Evolutionary conservation across 345 rosid species (phyloP), one percentile per base, ranked within the genome.

Genomic region (Excoecaria cochinchinensis): DNA sequence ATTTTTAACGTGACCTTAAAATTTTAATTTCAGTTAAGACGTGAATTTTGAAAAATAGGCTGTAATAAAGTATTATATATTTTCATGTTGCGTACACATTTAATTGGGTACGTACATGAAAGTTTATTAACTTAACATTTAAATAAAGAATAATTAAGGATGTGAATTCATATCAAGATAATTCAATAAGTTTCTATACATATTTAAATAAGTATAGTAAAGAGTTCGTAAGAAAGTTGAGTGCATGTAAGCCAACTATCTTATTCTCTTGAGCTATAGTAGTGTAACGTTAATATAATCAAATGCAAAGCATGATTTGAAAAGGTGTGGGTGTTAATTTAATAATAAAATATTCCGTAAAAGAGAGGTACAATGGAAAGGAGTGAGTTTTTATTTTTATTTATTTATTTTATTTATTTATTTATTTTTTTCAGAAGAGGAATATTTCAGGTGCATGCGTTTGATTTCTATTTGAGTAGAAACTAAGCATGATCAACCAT

Each of bases 401-500:
- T n/a, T n/a, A n/a, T n/a, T n/a, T n/a, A n/a, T n/a, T n/a, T n/a
- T n/a, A n/a, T n/a, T n/a, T n/a, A n/a, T n/a, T n/a, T n/a, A n/a
- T n/a, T n/a, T n/a, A n/a, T n/a, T n/a, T 31, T 31, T 31, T 31
- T 31, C 2, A 31, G 31, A 31, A 31, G 31, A 31, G 82, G 82
- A 84, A 80, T 82, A 84, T 85, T 79, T 79, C 51, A 82, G 80
- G 84, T 60, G 89, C 91, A 86, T 86, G 91, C 87, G 78, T 76
- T 81, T 77, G 81, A 82, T 70, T 74, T 78, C 67, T 58, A 56
- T 80, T 65, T 81, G 89, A 88, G 85, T 86, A 75, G 75, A 88
- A 86, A 79, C 69, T 47, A 88, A 88, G 91, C 91, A 88, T 86
- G 85, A 68, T 19, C 82, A 88, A 86, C 86, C 87, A 88, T 85